Conservation (phyloP, 768 basidiomycete genomes). For the Crassisporium funariophilum region DNA sequence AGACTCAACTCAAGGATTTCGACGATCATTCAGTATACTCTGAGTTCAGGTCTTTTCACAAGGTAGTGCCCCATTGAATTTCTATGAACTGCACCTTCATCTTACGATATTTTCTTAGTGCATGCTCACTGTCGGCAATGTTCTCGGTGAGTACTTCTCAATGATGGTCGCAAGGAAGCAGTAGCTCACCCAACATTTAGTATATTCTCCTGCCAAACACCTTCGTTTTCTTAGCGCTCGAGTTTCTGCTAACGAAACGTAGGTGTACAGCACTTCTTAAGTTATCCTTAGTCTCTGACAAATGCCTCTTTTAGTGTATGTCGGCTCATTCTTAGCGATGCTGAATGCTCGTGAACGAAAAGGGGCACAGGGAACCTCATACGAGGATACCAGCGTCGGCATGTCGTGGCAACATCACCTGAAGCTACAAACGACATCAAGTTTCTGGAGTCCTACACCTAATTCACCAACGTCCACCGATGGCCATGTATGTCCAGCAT, state of each 20-base stretch:
- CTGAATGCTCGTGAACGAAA: conserved; percentile 43
- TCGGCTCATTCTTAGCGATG: conserved; percentile 49
- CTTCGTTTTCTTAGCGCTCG: conserved; percentile 43
- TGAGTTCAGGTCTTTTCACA: conserved; percentile 41
- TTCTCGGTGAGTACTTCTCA: conserved; percentile 35
- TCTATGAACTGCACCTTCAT: background rate
- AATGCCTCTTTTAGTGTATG: conserved; percentile 38
- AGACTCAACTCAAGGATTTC: conserved; percentile 38
- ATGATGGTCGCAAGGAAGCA: background rate
- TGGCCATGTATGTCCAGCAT: background rate
- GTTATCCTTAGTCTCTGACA: background rate
- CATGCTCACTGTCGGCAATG: conserved; percentile 46
- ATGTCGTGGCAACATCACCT: conserved; percentile 12
- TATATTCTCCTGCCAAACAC: conserved; percentile 46
- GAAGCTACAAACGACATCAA: conserved; percentile 17
- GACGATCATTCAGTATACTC: conserved; percentile 37
- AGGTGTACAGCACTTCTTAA: conserved; percentile 13
- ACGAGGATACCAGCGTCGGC: conserved; percentile 4
- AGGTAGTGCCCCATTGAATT: conserved; percentile 24
- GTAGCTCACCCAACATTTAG: conserved; percentile 19
- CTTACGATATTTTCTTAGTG: conserved; percentile 30
- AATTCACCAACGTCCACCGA: conserved; percentile 4
- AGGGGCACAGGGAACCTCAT: too few species aligned
- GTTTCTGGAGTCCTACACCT: conserved; percentile 24
- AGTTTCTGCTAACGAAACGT: conserved; percentile 49